Evolutionary conservation across 2,329 filamentous ascomycete genomes (phyloP), one percentile per base, ranked within the genome.

Genomic region (Sphaceloma murrayae): DNA sequence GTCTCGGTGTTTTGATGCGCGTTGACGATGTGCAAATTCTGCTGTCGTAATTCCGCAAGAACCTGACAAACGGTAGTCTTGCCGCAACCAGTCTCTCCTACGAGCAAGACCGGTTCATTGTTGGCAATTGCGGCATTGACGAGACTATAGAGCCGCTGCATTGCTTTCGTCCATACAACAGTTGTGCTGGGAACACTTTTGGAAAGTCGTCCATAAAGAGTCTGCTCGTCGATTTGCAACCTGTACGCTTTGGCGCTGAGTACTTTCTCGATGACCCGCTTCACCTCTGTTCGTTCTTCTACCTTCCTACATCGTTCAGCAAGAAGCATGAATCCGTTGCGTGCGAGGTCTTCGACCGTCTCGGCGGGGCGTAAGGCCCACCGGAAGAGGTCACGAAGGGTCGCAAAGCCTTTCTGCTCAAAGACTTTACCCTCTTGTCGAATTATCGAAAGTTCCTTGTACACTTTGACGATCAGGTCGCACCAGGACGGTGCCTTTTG

Each of bases 1-100:
- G 93, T 96, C 61, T 99, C 93, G 0, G 91, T 88, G 52, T 98
- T 99, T 54, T 96, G 89, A 62, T 99, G 93, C 2, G 93, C 91
- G 58, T 98, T 99, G 56, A 98, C 82, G 53, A 89, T 91, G 53
- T 88, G 80, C 29, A 99, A 68, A 50, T 84, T 70, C 55, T 82
- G 86, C 11, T 72, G 69, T 50, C 85, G 73, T 3, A 85, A 82
- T 56, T 94, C 82, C 2, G 91, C 87, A 43, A 96, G 73, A 58
- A 94, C 74, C 60, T 99, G 91, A 53, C 86, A 93, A 5, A 98
- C 84, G 2, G 89, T 95, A 0, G 91, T 99, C 67, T 99, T 99
- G 49, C 93, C 91, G 57, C 89, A 96, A 4, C 91, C 91, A 13
- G 91, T 99, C 60, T 98, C 93, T 49, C 91, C 91, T 9, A 99